Evolutionary conservation across 306 rosid species (phyloP), one percentile per base, ranked within the genome.

Genomic region (Cicer judaicum): DNA sequence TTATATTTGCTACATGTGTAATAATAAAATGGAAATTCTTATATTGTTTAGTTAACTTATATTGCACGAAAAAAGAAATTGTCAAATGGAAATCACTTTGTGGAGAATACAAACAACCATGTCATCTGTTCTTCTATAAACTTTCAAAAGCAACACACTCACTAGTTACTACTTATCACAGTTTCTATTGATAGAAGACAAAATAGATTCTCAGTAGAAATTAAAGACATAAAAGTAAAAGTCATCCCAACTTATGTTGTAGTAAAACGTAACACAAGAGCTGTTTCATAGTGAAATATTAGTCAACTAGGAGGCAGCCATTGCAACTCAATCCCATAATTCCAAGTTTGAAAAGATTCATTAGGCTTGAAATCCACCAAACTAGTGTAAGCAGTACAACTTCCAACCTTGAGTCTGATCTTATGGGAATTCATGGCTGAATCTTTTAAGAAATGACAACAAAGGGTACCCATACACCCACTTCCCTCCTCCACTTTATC

Each of bases 251-350:
- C 12, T 47, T 47, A 6, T 5, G 15, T 5, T 11, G 34, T 21
- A 10, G 14, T 46, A 46, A 46, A 6, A 11, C 50, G 11, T 46
- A 11, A 53, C 12, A 53, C 18, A 53, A 53, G 4, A 53, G 60
- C 18, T 54, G 64, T 57, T 57, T 24, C 9, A 3, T 57, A 24
- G 39, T 15, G 15, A 57, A 57, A 12, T 24, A 7, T 2, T 21
- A 21, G 8, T 77, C 75, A 85, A 44, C 78, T 79, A 49, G 92
- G 85, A 36, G 92, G 81, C 52, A 81, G 5, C 97, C 96, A 89
- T 56, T 93, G 98, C 13, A 93, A 69, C 88, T 89, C 96, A 84
- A 93, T 78, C 77, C 96, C 98, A 85, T 86, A 93, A 42, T 68
- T 87, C 98, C 98, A 93, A 18, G 86, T 70, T 16, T 85, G 76